Conservation (phyloP, 805 yeast species). For the Pichia phayaonensis region DNA sequence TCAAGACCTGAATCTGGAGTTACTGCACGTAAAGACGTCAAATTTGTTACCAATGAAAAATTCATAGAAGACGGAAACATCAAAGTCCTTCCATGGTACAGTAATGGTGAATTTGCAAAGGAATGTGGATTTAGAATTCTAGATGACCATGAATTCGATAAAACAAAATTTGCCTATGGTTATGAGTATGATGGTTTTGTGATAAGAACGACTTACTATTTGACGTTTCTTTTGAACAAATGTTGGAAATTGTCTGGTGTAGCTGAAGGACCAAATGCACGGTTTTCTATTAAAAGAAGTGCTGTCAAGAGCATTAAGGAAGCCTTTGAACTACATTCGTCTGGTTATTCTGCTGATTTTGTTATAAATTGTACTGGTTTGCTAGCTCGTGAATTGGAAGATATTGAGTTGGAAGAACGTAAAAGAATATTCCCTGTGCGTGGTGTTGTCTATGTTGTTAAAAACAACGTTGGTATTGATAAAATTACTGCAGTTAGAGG, state of each 20-base stretch:
- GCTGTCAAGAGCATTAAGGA: conserved; percentile 37
- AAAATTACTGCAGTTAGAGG: conserved; percentile 24
- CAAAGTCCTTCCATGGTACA: conserved; percentile 40
- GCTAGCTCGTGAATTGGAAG: conserved; percentile 35
- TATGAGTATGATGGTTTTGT: conserved; percentile 33
- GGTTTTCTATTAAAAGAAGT: conserved; percentile 40
- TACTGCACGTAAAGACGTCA: conserved; percentile 16
- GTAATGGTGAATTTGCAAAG: conserved; percentile 11
- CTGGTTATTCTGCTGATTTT: conserved; percentile 36
- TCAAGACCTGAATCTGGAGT: conserved; percentile 45
- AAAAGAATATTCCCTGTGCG: conserved; percentile 39
- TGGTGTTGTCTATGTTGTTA: conserved; percentile 50
- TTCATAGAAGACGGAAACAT: conserved; percentile 10
- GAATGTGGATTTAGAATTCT: conserved; percentile 30
- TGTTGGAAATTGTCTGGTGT: conserved; percentile 8
- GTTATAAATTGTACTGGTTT: conserved; percentile 55
- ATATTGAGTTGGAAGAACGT: conserved; percentile 25
- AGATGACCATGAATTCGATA: conserved; percentile 30
- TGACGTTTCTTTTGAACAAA: conserved; percentile 28
- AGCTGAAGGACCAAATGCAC: conserved; percentile 22
- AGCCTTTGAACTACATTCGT: conserved; percentile 34
- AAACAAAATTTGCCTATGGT: conserved; percentile 31
- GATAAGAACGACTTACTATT: conserved; percentile 22
- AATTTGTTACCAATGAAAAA: conserved; percentile 15
- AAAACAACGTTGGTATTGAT: conserved; percentile 31